Evolutionary conservation across 352 stramenopile genomes (phyloP), one percentile per base, ranked within the genome.

Genomic region (Pythium aquatile): DNA sequence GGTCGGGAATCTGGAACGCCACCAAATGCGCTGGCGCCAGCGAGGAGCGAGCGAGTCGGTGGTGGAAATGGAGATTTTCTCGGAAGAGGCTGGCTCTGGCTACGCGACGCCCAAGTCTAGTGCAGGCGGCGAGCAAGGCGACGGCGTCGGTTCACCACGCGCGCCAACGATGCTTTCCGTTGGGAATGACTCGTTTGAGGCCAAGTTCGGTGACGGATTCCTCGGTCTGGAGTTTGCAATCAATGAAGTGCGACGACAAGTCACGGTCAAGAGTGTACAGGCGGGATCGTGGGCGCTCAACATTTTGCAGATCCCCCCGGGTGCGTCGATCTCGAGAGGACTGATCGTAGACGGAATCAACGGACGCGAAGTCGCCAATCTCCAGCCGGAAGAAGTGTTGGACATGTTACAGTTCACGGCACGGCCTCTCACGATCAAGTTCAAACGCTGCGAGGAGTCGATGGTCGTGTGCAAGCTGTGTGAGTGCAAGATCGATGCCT

Each of bases 391-490:
- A 42, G 75, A 91, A 13, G 72, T 91, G 26, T 63, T 95, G n/a
- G 73, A 87, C 13, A 74, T 82, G 29, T 63, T 94, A 3, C 81
- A 91, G 71, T 75, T 80, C 48, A 75, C 79, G 13, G 64, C 58
- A 40, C 78, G 85, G n/a, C 86, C 86, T 2, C 76, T 93, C 47
- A 76, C 69, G 0, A 70, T 95, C 26, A 83, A 73, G 16, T 95
- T 95, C 47, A 75, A 72, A 28, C 75, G 70, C 24, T 74, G 65
- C 10, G 72, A 70, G 14, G 72, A 73, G 35, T 74, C 71, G 1
- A 68, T 72, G 40, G 80, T 91, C 9, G 76, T 95, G 29, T 95
- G 87, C 63, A 92, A 93, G 58, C 73, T 95, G 13, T 95, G 87
- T 46, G 87, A 95, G 65, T 85, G 73, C 35, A 81, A 79, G 60